A percentile compares a stretch with the other conserved stretches of the same genome.
These are phyloP conservation scores for Suillus hirtellus DNA, from an alignment of 768 basidiomycete genomes.

Conservation along the genomic window DNA sequence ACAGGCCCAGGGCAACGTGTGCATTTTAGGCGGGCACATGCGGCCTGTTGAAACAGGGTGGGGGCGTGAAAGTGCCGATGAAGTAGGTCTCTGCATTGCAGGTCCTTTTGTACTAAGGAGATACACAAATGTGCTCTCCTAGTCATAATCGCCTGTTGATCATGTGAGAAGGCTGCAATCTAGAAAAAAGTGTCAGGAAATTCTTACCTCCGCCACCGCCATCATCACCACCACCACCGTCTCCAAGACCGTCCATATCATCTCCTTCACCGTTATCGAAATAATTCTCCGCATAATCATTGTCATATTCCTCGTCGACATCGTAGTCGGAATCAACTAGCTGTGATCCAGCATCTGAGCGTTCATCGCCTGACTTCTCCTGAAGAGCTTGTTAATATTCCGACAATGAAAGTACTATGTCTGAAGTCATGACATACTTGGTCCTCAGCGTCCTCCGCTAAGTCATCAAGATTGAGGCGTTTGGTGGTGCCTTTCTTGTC, in stretches of 20 bases:
- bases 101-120: not conserved
- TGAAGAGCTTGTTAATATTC: constrained; percentile 23
- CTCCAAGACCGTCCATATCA: constrained; percentile 76
- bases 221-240: constrained; percentile 63
- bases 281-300: constrained; percentile 89
- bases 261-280: constrained; percentile 89
- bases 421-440: constrained; percentile 35
- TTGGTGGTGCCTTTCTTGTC: constrained; percentile 39
- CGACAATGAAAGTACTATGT: too few species aligned
- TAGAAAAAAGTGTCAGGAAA: constrained; percentile 8
- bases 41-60: too few species aligned
- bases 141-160: constrained; percentile 28
- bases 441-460: constrained; percentile 66
- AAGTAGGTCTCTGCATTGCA: not conserved
- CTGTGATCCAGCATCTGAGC: constrained; percentile 67
- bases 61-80: not conserved
- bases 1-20: not conserved
- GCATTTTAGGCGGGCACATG: not conserved
- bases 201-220: constrained; percentile 53
- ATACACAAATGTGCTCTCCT: constrained; percentile 5
- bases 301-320: constrained; percentile 88
- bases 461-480: constrained; percentile 64
- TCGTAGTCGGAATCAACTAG: constrained; percentile 74
- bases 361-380: constrained; percentile 74
- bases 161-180: not conserved